Evolutionary conservation across 1,139 yeast species (phyloP), one percentile per base, ranked within the genome.

Genomic region (Protomyces pachydermus): DNA sequence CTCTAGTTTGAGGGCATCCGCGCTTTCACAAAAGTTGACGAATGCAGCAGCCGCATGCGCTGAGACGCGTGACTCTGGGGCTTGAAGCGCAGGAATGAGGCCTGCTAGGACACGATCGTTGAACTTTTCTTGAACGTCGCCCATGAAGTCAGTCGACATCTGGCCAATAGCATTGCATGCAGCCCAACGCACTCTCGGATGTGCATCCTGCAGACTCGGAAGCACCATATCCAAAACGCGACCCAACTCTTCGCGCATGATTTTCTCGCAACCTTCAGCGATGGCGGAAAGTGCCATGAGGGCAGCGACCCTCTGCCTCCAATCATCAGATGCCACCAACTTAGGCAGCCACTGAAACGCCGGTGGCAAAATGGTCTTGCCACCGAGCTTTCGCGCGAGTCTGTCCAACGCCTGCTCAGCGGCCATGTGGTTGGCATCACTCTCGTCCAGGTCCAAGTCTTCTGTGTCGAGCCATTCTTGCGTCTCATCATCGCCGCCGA

Each of bases 21-120:
- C 97, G 68, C 88, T 91, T 74, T 93, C 98, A 57, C 95, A 85
- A 74, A 93, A 93, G 74, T 93, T 93, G 54, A 93, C 98, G 72
- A 93, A 80, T 0, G 98, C 98, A 56, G 98, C 98, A 48, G 98
- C 98, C 16, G 97, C 98, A 74, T 93, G 98, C 0, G 97, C 91
- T 77, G 91, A 98, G 34, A 93, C 98, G 72, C 98, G 81, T 8
- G 65, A 55, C 54, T 65, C 67, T 14, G 70, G 68, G 1, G 72
- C 65, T 45, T 66, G 68, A 12, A 70, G 67, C 8, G 65, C 90
- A 2, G 95, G 86, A 65, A 91, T 88, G 69, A 93, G 81, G 4
- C 95, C 95, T 10, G 98, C 98, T 64, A 95, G 79, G 52, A 93
- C 86, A 69, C 87, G 80, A 69, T 82, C 83, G 68, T 93, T 95